Conservation (phyloP, 768 basidiomycete genomes). For the Suillus clintonianus region DNA sequence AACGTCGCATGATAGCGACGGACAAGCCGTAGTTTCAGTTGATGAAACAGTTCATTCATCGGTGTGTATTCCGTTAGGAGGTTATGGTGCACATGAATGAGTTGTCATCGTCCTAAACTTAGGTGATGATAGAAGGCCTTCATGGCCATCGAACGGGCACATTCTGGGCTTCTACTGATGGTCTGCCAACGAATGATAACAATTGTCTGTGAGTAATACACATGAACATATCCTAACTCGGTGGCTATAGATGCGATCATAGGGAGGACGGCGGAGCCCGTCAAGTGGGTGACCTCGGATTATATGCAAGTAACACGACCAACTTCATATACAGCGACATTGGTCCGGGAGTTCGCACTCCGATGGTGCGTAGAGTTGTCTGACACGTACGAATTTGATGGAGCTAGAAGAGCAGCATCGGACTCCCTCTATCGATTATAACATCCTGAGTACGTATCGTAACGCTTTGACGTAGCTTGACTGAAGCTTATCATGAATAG, state of each 20-base stretch:
- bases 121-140: not conserved
- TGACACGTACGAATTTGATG: not conserved
- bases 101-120: not conserved
- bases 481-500: constrained; percentile 28
- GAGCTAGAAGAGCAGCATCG: constrained; percentile 23
- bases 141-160: constrained; percentile 19
- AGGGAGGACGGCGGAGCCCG: constrained; percentile 56
- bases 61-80: constrained; percentile 33
- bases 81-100: not conserved
- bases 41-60: constrained; percentile 28
- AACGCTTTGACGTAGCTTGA: not conserved
- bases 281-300: constrained; percentile 42
- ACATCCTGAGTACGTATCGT: constrained; percentile 55
- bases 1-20: constrained; percentile 47
- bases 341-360: constrained; percentile 49
- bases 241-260: constrained; percentile 4
- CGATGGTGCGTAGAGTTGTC: constrained; percentile 43
- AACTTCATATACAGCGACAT: constrained; percentile 56
- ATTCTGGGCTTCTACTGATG: constrained; percentile 53
- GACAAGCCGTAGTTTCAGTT: constrained; percentile 41
- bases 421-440: constrained; percentile 62
- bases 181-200: constrained; percentile 56
- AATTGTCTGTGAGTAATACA: constrained; percentile 41
- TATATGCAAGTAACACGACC: constrained; percentile 45
- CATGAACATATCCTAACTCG: not conserved